Evolutionary conservation across 495 filamentous ascomycete species (phyloP), one percentile per base, ranked within the genome.

Genomic region (Podospora comata): DNA sequence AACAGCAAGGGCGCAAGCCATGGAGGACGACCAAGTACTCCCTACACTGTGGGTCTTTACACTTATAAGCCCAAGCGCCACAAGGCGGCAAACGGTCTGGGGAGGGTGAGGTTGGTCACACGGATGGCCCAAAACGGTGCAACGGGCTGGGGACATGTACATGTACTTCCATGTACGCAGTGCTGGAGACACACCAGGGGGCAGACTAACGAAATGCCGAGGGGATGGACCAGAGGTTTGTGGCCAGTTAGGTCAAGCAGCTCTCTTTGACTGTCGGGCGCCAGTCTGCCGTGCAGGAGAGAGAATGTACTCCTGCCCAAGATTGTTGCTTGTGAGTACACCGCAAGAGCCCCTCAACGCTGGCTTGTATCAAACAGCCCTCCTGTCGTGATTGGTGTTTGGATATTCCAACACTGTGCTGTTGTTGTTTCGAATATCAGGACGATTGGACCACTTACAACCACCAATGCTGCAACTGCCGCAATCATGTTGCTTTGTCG

Each of bases 271-370:
- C 53, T 34, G 64, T 69, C 66, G 72, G 69, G 68, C 70, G 71
- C 69, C 69, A 74, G 73, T 64, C 67, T 59, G 70, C 18, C 11
- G 65, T 64, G 55, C n/a, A 58, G 55, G 18, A 26, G 55, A 58
- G 11, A 20, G 55, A 23, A 58, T 48, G 68, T 72, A 76, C 74
- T 74, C 70, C 19, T 72, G 70, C 70, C 71, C 72, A 74, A 60
- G 58, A 11, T 26, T 18, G 72, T 68, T 76, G 72, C 73, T 64
- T 74, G 28, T 26, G 19, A 23, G 67, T 66, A 59, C 16, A 23
- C 19, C 9, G 30, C 16, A 39, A n/a, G 32, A 18, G 30, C 30
- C 30, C 7, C 39, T 48, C 39, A 48, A 48, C 15, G 39, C 55
- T 20, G 55, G n/a, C 18, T 19, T 26, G 55, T 20, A 58, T 58